Evolutionary conservation across 108 stramenopile genomes (phyloP).

Genomic region (Mediolabrus comicus): DNA sequence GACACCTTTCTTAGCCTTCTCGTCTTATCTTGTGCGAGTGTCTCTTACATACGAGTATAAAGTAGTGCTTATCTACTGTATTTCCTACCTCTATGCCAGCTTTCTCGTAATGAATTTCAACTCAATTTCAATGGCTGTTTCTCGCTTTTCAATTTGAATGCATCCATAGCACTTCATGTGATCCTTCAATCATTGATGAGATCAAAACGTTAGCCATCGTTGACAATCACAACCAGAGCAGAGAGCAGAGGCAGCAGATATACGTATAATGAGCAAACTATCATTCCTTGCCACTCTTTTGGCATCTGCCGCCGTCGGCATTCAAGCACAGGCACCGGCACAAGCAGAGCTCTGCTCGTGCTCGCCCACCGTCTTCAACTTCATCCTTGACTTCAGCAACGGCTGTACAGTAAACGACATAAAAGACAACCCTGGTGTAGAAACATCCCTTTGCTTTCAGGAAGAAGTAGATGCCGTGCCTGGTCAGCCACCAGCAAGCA

Average conservation of each 20-base stretch:
- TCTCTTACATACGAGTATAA: too few relatives aligned
- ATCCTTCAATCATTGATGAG: too few relatives aligned
- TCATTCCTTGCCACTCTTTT: background rate
- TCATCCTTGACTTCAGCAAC: background rate
- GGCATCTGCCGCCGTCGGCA: background rate
- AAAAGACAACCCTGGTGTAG: background rate
- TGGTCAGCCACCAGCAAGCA: background rate
- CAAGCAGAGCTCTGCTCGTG: background rate
- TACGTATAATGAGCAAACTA: background rate
- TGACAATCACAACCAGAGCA: too few relatives aligned
- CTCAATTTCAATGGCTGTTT: too few relatives aligned
- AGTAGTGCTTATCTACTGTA: too few relatives aligned
- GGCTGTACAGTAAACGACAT: background rate
- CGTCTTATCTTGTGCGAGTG: too few relatives aligned
- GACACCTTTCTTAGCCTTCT: too few relatives aligned
- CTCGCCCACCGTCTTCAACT: background rate
- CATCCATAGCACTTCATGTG: too few relatives aligned
- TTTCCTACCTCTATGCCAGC: too few relatives aligned
- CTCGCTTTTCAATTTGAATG: too few relatives aligned
- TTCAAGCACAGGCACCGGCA: background rate
- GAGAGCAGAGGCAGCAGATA: background rate
- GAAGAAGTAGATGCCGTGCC: background rate
- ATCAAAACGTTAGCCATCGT: background rate
- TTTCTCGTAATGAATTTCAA: too few relatives aligned
- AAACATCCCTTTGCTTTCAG: background rate